A percentile compares a stretch with the other conserved stretches of the same genome.
These are phyloP conservation scores for Trichoderma asperellum DNA, from an alignment of 2,329 filamentous ascomycete genomes.

Conservation along the genomic window DNA sequence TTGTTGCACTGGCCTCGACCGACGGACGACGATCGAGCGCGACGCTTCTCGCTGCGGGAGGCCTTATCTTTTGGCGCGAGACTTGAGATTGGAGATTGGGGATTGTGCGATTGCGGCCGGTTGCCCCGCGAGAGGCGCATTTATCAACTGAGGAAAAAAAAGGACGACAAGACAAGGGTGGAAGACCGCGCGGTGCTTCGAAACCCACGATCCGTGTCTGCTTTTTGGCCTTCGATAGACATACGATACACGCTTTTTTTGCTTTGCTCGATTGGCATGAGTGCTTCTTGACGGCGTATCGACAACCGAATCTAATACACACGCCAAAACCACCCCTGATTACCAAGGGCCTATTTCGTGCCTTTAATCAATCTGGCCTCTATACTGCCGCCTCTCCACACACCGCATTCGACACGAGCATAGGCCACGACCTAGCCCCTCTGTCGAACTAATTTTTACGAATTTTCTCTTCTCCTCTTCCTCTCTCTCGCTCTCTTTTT, in stretches of 20 bases:
- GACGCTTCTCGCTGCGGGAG: slow-evolving; percentile 21
- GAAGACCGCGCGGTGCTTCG: neutral
- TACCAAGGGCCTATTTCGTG: slow-evolving; percentile 8
- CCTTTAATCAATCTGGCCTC: slow-evolving; percentile 24
- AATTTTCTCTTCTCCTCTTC: neutral
- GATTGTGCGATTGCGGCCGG: slow-evolving; percentile 18
- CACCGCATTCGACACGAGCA: slow-evolving; percentile 15
- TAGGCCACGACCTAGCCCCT: neutral
- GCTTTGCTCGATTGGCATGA: neutral
- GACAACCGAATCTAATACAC: neutral
- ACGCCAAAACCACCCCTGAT: slow-evolving; percentile 25
- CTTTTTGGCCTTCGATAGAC: neutral
- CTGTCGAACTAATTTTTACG: neutral
- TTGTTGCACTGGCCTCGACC: neutral
- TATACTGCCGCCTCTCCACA: slow-evolving; percentile 7
- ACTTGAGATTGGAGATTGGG: neutral
- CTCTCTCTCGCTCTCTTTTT: neutral
- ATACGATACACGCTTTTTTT: neutral
- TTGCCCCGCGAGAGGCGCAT: slow-evolving; percentile 23
- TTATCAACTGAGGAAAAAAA: neutral
- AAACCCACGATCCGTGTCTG: neutral
- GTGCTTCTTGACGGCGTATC: slow-evolving; percentile 1
- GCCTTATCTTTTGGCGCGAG: slow-evolving; percentile 20
- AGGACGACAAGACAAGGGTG: neutral
- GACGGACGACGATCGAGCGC: slow-evolving; percentile 6